Conservation (phyloP, 768 basidiomycete genomes). For the Lentinula edodes region DNA sequence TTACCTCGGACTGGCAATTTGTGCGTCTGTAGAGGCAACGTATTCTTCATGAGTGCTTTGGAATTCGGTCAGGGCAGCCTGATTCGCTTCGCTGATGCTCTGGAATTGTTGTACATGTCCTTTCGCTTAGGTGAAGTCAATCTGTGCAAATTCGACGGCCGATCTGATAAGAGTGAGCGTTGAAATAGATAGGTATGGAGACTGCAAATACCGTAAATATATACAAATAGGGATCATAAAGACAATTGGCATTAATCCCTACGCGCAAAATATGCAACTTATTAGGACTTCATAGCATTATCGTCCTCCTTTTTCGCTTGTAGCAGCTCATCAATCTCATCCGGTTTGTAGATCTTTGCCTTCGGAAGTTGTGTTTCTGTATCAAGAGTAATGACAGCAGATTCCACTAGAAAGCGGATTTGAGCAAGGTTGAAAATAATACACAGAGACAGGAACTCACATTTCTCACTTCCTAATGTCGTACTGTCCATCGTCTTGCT, state of each 20-base stretch:
- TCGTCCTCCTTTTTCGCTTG: constrained; percentile 82
- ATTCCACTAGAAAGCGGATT: constrained; percentile 64
- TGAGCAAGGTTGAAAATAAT: constrained; percentile 4
- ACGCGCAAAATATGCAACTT: constrained; percentile 6
- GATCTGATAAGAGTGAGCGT: constrained; percentile 36
- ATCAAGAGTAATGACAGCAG: constrained; percentile 89
- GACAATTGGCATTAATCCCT: background rate
- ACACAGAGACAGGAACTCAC: constrained; percentile 41
- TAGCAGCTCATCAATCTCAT: constrained; percentile 84
- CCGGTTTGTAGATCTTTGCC: constrained; percentile 87
- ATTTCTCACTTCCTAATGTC: constrained; percentile 91
- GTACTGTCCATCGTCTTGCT: constrained; percentile 99
- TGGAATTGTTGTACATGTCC: constrained; percentile 81
- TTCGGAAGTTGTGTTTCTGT: constrained; percentile 68
- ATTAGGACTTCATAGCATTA: constrained; percentile 64
- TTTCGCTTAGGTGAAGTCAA: constrained; percentile 67
- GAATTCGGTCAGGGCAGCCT: constrained; percentile 65
- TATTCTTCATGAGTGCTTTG: constrained; percentile 78
- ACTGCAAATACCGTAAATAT: constrained; percentile 48
- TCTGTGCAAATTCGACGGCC: constrained; percentile 69
- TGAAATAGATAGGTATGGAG: background rate
- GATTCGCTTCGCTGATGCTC: constrained; percentile 79
- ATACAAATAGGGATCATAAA: background rate
- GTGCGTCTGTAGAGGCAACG: constrained; percentile 65
- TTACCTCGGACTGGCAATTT: constrained; percentile 64